phyloP scores from a whole-genome alignment of 2,329 filamentous ascomycete species.

The Monosporascus sp. region DNA sequence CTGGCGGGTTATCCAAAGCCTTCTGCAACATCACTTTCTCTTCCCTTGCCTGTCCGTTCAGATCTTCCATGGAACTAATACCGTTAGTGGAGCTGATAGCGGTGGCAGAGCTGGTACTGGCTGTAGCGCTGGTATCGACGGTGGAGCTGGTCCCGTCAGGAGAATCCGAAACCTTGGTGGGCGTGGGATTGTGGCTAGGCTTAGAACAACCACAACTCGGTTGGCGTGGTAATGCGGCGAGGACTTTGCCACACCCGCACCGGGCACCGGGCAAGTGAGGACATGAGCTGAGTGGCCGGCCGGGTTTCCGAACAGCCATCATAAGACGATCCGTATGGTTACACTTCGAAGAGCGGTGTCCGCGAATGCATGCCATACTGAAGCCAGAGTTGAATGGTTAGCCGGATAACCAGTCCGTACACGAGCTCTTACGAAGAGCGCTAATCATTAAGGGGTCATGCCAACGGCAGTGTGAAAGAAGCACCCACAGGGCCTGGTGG shows the following conservation, averaged over 20 bases:
- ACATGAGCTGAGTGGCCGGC: constrained; percentile 63
- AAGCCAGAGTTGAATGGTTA: constrained; percentile 1
- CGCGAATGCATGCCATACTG: constrained; percentile 70
- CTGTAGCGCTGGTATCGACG: constrained; percentile 7
- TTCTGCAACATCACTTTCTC: neutral
- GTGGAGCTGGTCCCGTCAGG: constrained; percentile 4
- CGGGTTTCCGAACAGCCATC: constrained; percentile 66
- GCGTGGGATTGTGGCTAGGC: neutral
- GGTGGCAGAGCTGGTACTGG: constrained; percentile 14
- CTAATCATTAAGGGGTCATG: neutral
- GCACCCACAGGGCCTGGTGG: neutral
- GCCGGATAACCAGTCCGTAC: neutral
- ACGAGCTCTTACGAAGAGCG: constrained; percentile 1
- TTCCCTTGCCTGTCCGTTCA: neutral
- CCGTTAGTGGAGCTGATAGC: neutral
- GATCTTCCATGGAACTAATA: neutral
- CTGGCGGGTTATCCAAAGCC: constrained; percentile 23
- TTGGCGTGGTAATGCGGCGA: constrained; percentile 56
- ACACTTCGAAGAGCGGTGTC: constrained; percentile 71
- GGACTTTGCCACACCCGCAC: constrained; percentile 60
- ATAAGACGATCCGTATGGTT: constrained; percentile 64
- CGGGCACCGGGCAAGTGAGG: constrained; percentile 57
- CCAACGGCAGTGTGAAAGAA: neutral
- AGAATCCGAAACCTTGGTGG: neutral
- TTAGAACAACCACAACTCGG: constrained; percentile 49